These are phyloP conservation scores for Apiospora aurea DNA, from an alignment of 2,329 filamentous ascomycete genomes.

Conservation along the genomic window DNA sequence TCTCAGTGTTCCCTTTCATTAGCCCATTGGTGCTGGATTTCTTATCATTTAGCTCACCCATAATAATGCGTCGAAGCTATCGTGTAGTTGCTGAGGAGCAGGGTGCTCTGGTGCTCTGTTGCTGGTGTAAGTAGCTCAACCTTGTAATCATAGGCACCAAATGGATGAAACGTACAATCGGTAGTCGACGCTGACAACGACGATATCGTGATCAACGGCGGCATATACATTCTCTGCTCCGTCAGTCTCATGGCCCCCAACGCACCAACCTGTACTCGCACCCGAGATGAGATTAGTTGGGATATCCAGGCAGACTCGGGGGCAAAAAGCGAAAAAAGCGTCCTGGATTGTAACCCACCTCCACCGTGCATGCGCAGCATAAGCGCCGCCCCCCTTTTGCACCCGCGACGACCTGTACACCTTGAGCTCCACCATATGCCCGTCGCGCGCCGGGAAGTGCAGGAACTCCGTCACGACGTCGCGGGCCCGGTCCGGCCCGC, in stretches of 20 bases:
- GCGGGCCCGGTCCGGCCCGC: slow-evolving; percentile 42
- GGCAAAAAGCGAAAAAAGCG: no score
- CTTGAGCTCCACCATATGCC: slow-evolving; percentile 45
- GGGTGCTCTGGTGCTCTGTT: slow-evolving; percentile 58
- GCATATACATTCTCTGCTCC: slow-evolving; percentile 45
- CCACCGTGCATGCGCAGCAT: slow-evolving; percentile 48
- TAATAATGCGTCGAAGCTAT: slow-evolving; percentile 56
- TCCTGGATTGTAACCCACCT: slow-evolving; percentile 30
- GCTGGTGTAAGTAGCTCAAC: slow-evolving; percentile 27
- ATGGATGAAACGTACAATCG: slow-evolving; percentile 39
- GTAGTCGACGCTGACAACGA: slow-evolving; percentile 48
- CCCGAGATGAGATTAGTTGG: neutral
- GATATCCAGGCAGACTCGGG: no score
- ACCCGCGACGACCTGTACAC: slow-evolving; percentile 41
- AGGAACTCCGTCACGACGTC: slow-evolving; percentile 42
- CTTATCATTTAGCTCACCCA: slow-evolving; percentile 41
- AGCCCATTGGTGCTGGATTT: neutral
- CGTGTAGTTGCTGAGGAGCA: slow-evolving; percentile 57
- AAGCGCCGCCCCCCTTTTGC: slow-evolving; percentile 34
- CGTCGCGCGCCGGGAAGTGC: slow-evolving; percentile 43
- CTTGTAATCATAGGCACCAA: no score
- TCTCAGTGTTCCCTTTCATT: neutral
- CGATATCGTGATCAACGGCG: slow-evolving; percentile 41
- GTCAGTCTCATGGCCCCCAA: slow-evolving; percentile 45
- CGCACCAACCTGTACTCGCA: slow-evolving; percentile 37